These are phyloP conservation scores for Beauveria caledonica DNA, from an alignment of 2,329 filamentous ascomycete genomes.

Conservation along the genomic window DNA sequence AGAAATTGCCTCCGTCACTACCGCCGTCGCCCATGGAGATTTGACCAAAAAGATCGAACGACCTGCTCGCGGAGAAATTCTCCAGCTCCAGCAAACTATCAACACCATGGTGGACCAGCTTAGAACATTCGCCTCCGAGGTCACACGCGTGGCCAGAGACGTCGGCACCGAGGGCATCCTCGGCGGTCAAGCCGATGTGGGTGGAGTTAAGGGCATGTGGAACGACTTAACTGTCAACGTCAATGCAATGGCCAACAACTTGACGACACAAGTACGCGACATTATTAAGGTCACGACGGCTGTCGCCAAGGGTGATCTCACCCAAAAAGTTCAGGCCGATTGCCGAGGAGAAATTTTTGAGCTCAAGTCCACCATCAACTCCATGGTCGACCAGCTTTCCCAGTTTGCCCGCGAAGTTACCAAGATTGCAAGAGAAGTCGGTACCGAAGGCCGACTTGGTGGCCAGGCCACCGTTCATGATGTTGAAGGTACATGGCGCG, in stretches of 20 bases:
- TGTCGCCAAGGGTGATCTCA: conserved; percentile 78
- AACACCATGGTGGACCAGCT: conserved; percentile 87
- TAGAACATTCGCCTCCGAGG: conserved; percentile 74
- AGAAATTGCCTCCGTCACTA: conserved; percentile 79
- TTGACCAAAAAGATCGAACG: conserved; percentile 78
- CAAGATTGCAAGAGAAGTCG: conserved; percentile 91
- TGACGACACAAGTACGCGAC: conserved; percentile 85
- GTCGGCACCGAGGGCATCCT: conserved; percentile 79
- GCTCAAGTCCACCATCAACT: conserved; percentile 97
- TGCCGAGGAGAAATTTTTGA: conserved; percentile 87
- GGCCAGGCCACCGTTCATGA: conserved; percentile 94
- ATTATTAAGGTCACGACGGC: conserved; percentile 77
- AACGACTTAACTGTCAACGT: conserved; percentile 80
- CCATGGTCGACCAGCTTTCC: conserved; percentile 96
- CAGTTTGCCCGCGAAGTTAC: conserved; percentile 97
- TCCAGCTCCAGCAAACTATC: conserved; percentile 77
- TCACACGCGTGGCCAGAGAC: conserved; percentile 73
- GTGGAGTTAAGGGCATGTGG: conserved; percentile 82
- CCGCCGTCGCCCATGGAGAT: conserved; percentile 74
- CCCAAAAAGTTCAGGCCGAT: conserved; percentile 91
- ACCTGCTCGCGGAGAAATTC: conserved; percentile 71
- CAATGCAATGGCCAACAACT: conserved; percentile 80
- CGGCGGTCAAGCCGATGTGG: conserved; percentile 74
- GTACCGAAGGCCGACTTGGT: conserved; percentile 87
- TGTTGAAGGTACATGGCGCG: conserved; percentile 94